Evolutionary conservation across 257 asterid genomes (phyloP), one percentile per base, ranked within the genome.

Genomic region (Scutellaria baicalensis): DNA sequence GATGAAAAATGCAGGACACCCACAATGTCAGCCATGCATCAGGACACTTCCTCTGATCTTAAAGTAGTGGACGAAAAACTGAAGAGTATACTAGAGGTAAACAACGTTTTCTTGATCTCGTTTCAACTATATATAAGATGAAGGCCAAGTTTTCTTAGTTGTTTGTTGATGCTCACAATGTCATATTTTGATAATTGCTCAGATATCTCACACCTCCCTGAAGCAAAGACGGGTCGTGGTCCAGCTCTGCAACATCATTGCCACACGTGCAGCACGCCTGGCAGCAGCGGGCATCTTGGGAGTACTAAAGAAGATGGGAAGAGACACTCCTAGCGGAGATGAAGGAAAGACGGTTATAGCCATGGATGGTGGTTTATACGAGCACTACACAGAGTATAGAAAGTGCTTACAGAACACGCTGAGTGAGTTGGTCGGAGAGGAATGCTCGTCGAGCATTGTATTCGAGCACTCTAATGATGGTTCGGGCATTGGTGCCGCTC

Each of bases 21-120:
- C 3, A 95, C 81, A 6, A 85, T 90, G 93, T 90, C 98, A 9
- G 95, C 97, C 16, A 90, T 93, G 91, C 98, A 93, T 78, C 95
- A 88, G 57, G 98, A 93, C 72, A 75, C 84, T 6, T 78, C 97
- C 6, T 38, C 92, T 31, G 97, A 93, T 81, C 82, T 93, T 73
- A 83, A 64, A 68, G 87, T 82, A 35, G 98, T 93, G 36, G 82
- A 84, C 23, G 75, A 77, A 17, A 87, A 83, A 80, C 72, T 93
- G 59, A 90, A 82, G 83, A 88, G 74, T 31, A 60, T 81, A 44
- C 70, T 92, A 43, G 93, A 86, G 96, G 96, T 92, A 84, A 21
- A 38, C 7, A 60, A 39, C 64, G 17, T 50, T 45, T 16, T 35
- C 21, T 49, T 52, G 66, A 14, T 5, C 38, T 14, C 17, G n/a